Evolutionary conservation across 768 basidiomycete genomes (phyloP).

Genomic region (Naganishia friedmannii): DNA sequence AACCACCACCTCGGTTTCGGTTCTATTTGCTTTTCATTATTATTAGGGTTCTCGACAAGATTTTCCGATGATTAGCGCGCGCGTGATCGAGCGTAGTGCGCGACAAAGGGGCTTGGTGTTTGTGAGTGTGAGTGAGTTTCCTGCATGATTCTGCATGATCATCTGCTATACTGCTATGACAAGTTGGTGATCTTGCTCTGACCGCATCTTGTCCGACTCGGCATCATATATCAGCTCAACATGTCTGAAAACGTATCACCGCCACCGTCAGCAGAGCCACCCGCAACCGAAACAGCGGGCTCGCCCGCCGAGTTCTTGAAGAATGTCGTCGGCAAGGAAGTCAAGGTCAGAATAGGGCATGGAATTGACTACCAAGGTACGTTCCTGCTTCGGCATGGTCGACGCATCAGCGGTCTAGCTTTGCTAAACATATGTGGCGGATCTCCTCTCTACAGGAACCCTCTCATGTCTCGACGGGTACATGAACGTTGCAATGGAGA

Average conservation of each 20-base stretch:
- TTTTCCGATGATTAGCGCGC: neutral
- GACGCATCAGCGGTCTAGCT: neutral
- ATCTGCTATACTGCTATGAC: neutral
- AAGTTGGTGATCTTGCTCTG: neutral
- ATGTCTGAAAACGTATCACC: conserved; percentile 42
- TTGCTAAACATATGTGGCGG: neutral
- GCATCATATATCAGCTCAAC: neutral
- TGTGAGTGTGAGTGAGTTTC: too few species aligned
- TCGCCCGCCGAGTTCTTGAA: conserved; percentile 91
- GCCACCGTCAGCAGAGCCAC: conserved; percentile 27
- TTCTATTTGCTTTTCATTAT: too few species aligned
- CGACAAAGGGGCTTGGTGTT: neutral
- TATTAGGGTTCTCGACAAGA: too few species aligned
- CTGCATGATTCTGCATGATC: neutral
- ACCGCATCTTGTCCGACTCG: neutral
- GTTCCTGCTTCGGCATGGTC: conserved; percentile 34
- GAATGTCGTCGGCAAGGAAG: conserved; percentile 91
- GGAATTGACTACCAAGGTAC: conserved; percentile 90
- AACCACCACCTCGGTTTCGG: neutral
- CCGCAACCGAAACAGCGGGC: conserved; percentile 55
- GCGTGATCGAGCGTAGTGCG: neutral
- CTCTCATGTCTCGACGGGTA: conserved; percentile 95
- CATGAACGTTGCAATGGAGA: conserved; percentile 98
- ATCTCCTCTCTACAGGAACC: conserved; percentile 60
- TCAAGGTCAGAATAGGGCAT: conserved; percentile 83